Base-by-base conservation (phyloP, 352 stramenopile genomes). In the Pythium graminicola region DNA sequence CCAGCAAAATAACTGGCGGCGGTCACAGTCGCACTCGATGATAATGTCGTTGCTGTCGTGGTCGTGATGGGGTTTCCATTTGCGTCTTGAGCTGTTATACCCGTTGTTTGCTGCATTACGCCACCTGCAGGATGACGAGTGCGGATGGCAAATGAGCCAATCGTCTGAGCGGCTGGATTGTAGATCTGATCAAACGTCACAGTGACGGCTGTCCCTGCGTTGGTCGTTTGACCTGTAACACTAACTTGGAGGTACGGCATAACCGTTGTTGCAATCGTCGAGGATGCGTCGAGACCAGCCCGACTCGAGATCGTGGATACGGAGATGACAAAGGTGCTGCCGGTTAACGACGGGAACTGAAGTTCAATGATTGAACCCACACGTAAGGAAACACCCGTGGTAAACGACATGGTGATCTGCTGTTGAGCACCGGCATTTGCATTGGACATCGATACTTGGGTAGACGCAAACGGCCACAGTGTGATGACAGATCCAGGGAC, bases 101-200 rank as follows among this genome's bases (percentile, higher is more conserved):
- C 47, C 2, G 56, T 50, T 28, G 64, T 67, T 29, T 72, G 61
- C 47, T 86, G 65, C 24, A 82, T 67, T 14, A 85, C 68, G 17
- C 50, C 51, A 2, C 62, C 64, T 0, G 56, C 48, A 3, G 58
- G 38, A 33, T 86, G 59, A 10, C 70, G 70, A 11, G 73, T 83
- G 22, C 73, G 65, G 28, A 84, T 61, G 0, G 40, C 54, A 36
- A 86, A 86, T 19, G 45, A 33, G 3, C 59, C 60, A 0, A 62
- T 57, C 2, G 46, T 19, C 35, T 75, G 70, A 4, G 58, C 69
- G 9, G 75, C 78, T 17, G 76, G 69, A 23, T 83, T 83, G 43
- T 75, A 78, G 22, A 87, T 76, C 6, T 64, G 57, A 13, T 54
- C 52, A 43, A 80, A 80, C 4, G 60, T 69, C n/a, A 84, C 49